Conservation (phyloP, 2,329 filamentous ascomycete species). For the Fusarium heterosporum region DNA sequence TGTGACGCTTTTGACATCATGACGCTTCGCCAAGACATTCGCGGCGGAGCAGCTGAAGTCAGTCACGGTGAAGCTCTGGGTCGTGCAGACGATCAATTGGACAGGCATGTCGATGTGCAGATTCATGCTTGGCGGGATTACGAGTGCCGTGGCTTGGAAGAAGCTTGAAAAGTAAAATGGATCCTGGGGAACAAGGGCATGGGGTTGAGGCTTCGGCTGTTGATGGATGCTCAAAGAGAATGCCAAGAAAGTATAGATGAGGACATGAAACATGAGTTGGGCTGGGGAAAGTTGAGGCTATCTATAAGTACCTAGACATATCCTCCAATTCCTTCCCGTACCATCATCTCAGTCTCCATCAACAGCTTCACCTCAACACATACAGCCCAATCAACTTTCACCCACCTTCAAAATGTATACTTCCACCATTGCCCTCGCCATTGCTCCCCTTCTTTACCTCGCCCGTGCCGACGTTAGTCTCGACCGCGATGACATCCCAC, state of each 20-base stretch:
- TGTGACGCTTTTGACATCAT: constrained; percentile 10
- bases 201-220: constrained; percentile 26
- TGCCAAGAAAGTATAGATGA: constrained; percentile 15
- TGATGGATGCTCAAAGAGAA: constrained; percentile 7
- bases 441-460: constrained; percentile 47
- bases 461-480: constrained; percentile 52
- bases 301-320: constrained; percentile 23
- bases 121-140: constrained; percentile 25
- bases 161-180: neutral
- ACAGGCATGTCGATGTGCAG: neutral
- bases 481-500: constrained; percentile 51
- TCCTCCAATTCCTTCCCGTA: constrained; percentile 1
- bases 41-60: constrained; percentile 3
- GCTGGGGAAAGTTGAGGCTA: neutral
- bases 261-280: constrained; percentile 1
- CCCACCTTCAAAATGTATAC: constrained; percentile 46
- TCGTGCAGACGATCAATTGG: constrained; percentile 30
- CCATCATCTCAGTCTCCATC: neutral
- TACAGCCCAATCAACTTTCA: neutral
- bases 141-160: constrained; percentile 35
- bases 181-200: neutral
- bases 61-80: constrained; percentile 4
- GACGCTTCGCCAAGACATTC: constrained; percentile 36
- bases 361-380: neutral
- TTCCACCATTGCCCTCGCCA: constrained; percentile 46